Conservation (phyloP, 2,329 filamentous ascomycete genomes). For the Phyllosticta citriasiana region DNA sequence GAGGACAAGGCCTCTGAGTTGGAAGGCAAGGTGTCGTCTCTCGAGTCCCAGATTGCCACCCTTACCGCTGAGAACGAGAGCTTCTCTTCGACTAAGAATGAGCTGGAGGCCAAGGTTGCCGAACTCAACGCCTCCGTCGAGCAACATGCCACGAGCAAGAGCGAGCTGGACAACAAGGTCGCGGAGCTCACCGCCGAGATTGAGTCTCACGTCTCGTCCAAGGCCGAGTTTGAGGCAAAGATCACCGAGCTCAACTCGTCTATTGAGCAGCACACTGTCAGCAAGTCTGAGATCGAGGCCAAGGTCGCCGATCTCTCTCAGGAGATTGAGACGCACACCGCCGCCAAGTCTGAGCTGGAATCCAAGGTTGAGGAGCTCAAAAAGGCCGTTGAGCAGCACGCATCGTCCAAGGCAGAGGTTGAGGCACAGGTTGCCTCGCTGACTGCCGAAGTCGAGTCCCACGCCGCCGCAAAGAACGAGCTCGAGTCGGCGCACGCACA, state of each 20-base stretch:
- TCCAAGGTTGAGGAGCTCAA: slow-evolving; percentile 11
- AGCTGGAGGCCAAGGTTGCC: slow-evolving; percentile 8
- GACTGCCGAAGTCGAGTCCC: slow-evolving; percentile 7
- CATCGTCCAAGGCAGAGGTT: slow-evolving; percentile 2
- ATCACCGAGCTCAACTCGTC: slow-evolving; percentile 2
- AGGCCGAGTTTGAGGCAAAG: slow-evolving; percentile 10
- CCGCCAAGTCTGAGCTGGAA: slow-evolving; percentile 7
- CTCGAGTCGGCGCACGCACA: slow-evolving; percentile 1
- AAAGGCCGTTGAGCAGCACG: slow-evolving; percentile 6
- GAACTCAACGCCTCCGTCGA: slow-evolving; percentile 3
- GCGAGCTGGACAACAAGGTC: slow-evolving; percentile 3
- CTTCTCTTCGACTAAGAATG: slow-evolving; percentile 2
- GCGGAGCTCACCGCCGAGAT: slow-evolving; percentile 6
- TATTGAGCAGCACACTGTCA: not conserved
- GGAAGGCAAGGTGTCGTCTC: slow-evolving; percentile 18
- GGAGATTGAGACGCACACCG: slow-evolving; percentile 5
- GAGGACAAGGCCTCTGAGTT: slow-evolving; percentile 1
- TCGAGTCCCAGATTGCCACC: slow-evolving; percentile 11
- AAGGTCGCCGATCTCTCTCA: slow-evolving; percentile 8
- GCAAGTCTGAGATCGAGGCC: slow-evolving; percentile 10
- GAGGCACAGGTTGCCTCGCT: slow-evolving; percentile 3
- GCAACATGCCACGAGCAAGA: slow-evolving; percentile 4
- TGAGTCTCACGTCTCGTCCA: slow-evolving; percentile 1
- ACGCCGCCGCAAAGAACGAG: slow-evolving; percentile 4
- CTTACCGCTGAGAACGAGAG: slow-evolving; percentile 6